Base-by-base conservation (phyloP, 352 stramenopile species). In the Phytophthora fragariae region DNA sequence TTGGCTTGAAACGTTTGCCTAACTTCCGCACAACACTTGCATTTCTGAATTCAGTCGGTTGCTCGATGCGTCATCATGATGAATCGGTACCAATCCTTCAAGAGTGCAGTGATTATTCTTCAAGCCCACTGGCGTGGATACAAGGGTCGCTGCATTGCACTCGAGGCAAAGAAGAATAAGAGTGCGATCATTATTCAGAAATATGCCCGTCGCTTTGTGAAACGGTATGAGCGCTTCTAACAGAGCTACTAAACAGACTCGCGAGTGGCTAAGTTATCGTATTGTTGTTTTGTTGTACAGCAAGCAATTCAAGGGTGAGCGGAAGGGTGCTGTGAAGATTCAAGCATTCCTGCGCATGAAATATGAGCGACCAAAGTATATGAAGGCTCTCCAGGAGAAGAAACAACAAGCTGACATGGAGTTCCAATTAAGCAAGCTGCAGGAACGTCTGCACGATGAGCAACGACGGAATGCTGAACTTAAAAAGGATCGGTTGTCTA, bases 41-140 rank as follows among this genome's bases (percentile, higher is more conserved):
- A n/a, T 35, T 53, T 57, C 19, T 61, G 35, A 50, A 64, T 35
- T 33, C 73, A 96, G 88, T 96, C 89, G 10, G 88, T 96, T 62
- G 86, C 84, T 68, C 86, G 89, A 17, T 96, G 89, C 24, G 84
- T 96, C 33, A 78, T 94, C 35, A 82, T 81, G 75, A 93, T 93
- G 83, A 88, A 80, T 52, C 79, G 84, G 5, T 96, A 95, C 59
- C 75, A 91, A 27, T 77, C 84, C 8, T 88, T 87, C 44, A 81
- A 84, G 19, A 68, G 80, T 61, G 88, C 86, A 17, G 41, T 94
- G 24, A 84, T 84, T 17, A 70, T 56, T n/a, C 72, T 96, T 2
- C 90, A 96, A 69, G 84, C 88, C 10, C 88, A 83, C 35, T 95
- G 90, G 88, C 81, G 88, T n/a, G 89, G 89, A 47, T 90, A 87